phyloP scores from a whole-genome alignment of 2,329 filamentous ascomycete species.

The Alternaria incomplexa region DNA sequence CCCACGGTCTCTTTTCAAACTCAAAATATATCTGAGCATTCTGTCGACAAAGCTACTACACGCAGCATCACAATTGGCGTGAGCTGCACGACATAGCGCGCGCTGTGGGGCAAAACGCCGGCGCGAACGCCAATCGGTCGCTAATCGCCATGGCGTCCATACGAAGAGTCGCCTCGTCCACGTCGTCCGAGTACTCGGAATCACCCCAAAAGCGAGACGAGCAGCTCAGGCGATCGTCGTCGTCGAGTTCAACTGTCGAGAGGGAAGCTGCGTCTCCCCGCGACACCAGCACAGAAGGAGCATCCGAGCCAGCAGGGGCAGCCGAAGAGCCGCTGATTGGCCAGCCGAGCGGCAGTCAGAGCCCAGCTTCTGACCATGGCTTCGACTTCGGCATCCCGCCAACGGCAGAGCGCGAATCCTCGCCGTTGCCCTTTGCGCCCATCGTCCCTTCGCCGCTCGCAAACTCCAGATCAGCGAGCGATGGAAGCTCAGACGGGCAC shows the following conservation, averaged over 20 bases:
- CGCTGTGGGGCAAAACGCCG: slow-evolving; percentile 1
- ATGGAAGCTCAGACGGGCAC: neutral
- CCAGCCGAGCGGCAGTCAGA: slow-evolving; percentile 4
- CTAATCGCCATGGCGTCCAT: slow-evolving; percentile 27
- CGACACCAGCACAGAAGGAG: slow-evolving; percentile 5
- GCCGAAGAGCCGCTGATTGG: neutral
- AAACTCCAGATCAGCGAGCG: slow-evolving; percentile 3
- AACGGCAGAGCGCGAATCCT: slow-evolving; percentile 1
- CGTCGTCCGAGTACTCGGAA: slow-evolving; percentile 17
- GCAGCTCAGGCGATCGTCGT: slow-evolving; percentile 31
- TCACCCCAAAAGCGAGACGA: slow-evolving; percentile 17
- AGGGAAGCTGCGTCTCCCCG: slow-evolving; percentile 26
- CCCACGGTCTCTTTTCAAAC: neutral
- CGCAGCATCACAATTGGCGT: neutral
- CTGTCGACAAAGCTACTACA: neutral
- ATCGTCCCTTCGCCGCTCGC: slow-evolving; percentile 15
- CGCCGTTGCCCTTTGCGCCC: slow-evolving; percentile 14
- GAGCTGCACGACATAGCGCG: slow-evolving; percentile 2
- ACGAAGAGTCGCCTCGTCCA: slow-evolving; percentile 25
- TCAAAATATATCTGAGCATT: neutral
- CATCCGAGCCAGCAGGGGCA: slow-evolving; percentile 7
- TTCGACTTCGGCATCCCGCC: slow-evolving; percentile 13
- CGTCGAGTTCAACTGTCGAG: slow-evolving; percentile 26
- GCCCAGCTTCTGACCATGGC: slow-evolving; percentile 5
- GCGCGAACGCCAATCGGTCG: slow-evolving; percentile 2